Base-by-base conservation (phyloP, 2,329 filamentous ascomycete genomes). In the Apiospora sp. region DNA sequence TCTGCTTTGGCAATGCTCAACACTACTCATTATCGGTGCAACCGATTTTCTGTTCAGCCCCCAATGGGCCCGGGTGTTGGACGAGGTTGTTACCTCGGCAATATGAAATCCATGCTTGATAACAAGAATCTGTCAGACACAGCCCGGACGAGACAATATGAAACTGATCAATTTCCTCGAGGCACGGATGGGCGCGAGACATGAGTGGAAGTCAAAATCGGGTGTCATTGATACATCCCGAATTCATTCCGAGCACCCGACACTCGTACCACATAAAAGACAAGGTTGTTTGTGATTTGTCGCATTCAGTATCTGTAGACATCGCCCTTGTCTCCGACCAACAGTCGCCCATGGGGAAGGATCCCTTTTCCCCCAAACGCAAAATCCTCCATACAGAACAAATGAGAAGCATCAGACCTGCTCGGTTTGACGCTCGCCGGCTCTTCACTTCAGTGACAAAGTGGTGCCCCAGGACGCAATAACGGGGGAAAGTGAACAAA, bases 381-480 rank as follows among this genome's bases (percentile, higher is more conserved):
- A 61, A 37, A 41, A n/a, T n/a, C 30, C 6, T 37, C 34, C 34
- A 41, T 64, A 64, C 19, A 64, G 34, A 37, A n/a, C 34, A 37
- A 64, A 41, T n/a, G 34, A 64, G 58, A 41, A n/a, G 58, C 58
- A 64, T 64, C 58, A 41, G n/a, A 64, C 30, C 58, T n/a, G 19
- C 8, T 34, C n/a, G 22, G 4, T 64, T 64, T 41, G 58, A 64
- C 5, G 58, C 30, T 22, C 14, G 27, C 27, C 12, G 58, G 34
- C 58, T 10, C 22, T 34, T 64, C 58, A 64, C 5, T 41, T 0
- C 34, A 64, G 12, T 41, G 58, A 3, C 58, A 41, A 41, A 41
- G 34, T 41, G 58, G 30, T 61, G 54, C 8, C 54, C 30, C 30
- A 61, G 37, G 13, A n/a, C 22, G 30, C 58, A 64, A 64, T 13